These are phyloP conservation scores for Panaeolus papilionaceus DNA, from an alignment of 768 basidiomycete genomes.

Conservation along the genomic window DNA sequence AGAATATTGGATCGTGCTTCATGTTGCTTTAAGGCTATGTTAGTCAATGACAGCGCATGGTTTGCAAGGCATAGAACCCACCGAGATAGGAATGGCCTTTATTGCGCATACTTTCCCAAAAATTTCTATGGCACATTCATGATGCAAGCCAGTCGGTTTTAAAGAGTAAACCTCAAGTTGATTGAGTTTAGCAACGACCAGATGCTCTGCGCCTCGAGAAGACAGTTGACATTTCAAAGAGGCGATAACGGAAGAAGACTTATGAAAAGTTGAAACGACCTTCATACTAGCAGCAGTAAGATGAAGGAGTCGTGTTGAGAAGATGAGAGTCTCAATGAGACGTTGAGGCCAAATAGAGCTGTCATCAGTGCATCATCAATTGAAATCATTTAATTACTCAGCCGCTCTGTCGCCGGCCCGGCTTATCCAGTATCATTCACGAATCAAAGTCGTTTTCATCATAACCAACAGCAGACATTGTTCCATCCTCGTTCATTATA, in stretches of 20 bases:
- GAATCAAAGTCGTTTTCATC: constrained; percentile 33
- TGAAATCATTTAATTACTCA: constrained; percentile 3
- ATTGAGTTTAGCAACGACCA: constrained; percentile 73
- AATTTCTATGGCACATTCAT: constrained; percentile 65
- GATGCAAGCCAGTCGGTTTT: constrained; percentile 60
- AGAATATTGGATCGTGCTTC: constrained; percentile 57
- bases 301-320: constrained; percentile 15
- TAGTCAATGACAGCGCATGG: constrained; percentile 16
- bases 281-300: constrained; percentile 42
- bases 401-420: constrained; percentile 8
- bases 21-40: constrained; percentile 30
- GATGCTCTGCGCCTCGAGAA: constrained; percentile 59
- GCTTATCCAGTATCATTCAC: constrained; percentile 12
- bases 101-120: constrained; percentile 72
- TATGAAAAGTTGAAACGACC: constrained; percentile 79
- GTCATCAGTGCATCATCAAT: constrained; percentile 14
- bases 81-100: constrained; percentile 59
- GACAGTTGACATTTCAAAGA: constrained; percentile 75
- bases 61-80: constrained; percentile 36
- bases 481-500: constrained; percentile 65
- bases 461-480: constrained; percentile 51
- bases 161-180: constrained; percentile 74
- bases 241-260: constrained; percentile 71
- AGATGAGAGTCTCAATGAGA: constrained; percentile 12
- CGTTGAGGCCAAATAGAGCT: constrained; percentile 1